Evolutionary conservation across 768 basidiomycete species (phyloP).

Genomic region (Trametes elegans): DNA sequence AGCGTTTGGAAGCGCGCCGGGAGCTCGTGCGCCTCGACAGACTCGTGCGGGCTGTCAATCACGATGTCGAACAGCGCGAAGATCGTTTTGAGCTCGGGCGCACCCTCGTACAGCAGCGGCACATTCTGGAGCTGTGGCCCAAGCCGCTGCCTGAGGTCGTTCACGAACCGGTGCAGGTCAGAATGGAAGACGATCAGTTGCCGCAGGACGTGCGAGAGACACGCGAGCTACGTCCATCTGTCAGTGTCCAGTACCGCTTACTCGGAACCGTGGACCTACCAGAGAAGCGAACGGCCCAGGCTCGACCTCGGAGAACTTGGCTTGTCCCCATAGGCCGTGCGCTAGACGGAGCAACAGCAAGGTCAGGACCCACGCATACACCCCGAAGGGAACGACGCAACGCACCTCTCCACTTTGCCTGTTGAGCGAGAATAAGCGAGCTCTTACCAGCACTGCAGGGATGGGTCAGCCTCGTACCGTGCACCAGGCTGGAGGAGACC

Average conservation of each 20-base stretch:
- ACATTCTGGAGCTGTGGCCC: conserved; percentile 71
- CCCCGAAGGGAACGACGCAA: not conserved
- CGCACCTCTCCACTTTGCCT: conserved; percentile 70
- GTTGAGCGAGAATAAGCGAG: conserved; percentile 64
- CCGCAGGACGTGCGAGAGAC: conserved; percentile 67
- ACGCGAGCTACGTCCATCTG: conserved; percentile 48
- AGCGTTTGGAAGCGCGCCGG: conserved; percentile 69
- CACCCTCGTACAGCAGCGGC: conserved; percentile 67
- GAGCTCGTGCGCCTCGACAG: conserved; percentile 56
- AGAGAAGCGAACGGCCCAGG: conserved; percentile 70
- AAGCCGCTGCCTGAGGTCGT: conserved; percentile 52
- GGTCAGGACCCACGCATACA: not conserved
- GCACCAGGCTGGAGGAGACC: conserved; percentile 15
- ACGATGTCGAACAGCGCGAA: conserved; percentile 53
- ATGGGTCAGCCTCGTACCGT: not conserved
- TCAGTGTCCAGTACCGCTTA: conserved; percentile 7
- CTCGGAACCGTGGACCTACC: conserved; percentile 33
- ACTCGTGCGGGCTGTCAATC: conserved; percentile 50
- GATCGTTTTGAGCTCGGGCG: conserved; percentile 66
- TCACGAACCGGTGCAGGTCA: conserved; percentile 66
- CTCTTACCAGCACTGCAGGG: conserved; percentile 67
- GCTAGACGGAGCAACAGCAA: conserved; percentile 20
- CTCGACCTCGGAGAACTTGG: conserved; percentile 65
- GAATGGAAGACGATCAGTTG: conserved; percentile 75
- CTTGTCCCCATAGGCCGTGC: conserved; percentile 76